Conservation (phyloP, 495 filamentous ascomycete species). For the Penicillium manginii region DNA sequence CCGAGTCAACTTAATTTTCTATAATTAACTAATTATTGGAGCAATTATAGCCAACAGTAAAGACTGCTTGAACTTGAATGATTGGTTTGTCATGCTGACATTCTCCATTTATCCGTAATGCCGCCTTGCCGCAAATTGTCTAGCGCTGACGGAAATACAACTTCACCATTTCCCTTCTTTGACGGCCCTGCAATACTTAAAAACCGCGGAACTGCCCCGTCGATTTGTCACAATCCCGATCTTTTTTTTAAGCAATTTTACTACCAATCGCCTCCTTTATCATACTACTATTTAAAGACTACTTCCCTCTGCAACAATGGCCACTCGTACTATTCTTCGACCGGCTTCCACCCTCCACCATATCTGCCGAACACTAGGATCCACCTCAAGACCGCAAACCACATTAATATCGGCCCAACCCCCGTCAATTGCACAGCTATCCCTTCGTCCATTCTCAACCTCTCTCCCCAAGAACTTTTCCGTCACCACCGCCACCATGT, state of each 20-base stretch:
- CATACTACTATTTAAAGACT: background rate
- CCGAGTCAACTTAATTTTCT: too few relatives aligned
- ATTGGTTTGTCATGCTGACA: background rate
- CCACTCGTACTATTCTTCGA: conserved; percentile 16
- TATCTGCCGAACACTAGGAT: conserved; percentile 18
- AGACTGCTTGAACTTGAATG: background rate
- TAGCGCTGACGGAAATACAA: background rate
- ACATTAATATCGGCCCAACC: conserved; percentile 9
- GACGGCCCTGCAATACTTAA: background rate
- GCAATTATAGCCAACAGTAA: too few relatives aligned
- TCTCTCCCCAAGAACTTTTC: conserved; percentile 48
- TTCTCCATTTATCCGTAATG: background rate
- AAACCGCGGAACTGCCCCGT: background rate
- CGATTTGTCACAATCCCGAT: conserved; percentile 3
- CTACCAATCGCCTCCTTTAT: background rate
- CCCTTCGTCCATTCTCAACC: conserved; percentile 62
- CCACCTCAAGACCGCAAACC: conserved; percentile 9
- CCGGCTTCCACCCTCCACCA: conserved; percentile 20
- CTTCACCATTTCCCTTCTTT: background rate
- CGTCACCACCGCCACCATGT: conserved; percentile 19
- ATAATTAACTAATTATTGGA: too few relatives aligned
- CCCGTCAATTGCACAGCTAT: conserved; percentile 28
- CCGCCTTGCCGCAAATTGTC: background rate
- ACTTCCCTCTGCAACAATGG: conserved; percentile 10
- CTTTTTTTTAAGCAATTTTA: background rate